Evolutionary conservation across 148 eudicot species (phyloP).

Genomic region (Cornus florida): DNA sequence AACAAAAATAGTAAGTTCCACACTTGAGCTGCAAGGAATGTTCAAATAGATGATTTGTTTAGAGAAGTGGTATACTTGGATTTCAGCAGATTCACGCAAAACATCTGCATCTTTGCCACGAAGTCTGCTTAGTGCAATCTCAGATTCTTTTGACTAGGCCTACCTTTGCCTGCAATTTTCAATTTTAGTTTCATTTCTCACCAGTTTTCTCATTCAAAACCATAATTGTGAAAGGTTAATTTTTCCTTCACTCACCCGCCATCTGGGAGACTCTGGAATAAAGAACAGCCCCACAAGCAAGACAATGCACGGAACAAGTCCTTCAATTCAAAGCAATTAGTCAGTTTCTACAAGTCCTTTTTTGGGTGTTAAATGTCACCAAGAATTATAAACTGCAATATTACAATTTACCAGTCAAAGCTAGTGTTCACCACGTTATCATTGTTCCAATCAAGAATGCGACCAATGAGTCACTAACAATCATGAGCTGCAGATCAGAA

Average conservation of each 20-base stretch:
- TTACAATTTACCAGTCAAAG: slow-evolving; percentile 51
- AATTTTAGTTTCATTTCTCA: background rate
- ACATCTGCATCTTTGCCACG: slow-evolving; percentile 73
- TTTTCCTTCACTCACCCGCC: slow-evolving; percentile 55
- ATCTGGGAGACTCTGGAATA: slow-evolving; percentile 93
- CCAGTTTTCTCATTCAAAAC: background rate
- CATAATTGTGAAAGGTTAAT: background rate
- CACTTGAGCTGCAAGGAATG: background rate
- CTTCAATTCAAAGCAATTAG: slow-evolving; percentile 32
- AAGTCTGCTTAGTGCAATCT: slow-evolving; percentile 49
- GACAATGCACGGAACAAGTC: slow-evolving; percentile 58
- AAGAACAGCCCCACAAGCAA: slow-evolving; percentile 66
- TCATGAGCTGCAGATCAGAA: slow-evolving; percentile 66
- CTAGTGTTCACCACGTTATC: slow-evolving; percentile 73
- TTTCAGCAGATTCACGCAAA: slow-evolving; percentile 60
- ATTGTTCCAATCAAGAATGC: slow-evolving; percentile 58
- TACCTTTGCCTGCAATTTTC: slow-evolving; percentile 52
- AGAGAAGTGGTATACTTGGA: slow-evolving; percentile 35
- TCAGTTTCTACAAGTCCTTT: background rate
- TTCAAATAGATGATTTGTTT: too few species aligned
- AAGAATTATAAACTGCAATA: background rate
- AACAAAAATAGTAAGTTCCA: background rate
- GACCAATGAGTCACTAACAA: slow-evolving; percentile 64
- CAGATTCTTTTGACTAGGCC: slow-evolving; percentile 64
- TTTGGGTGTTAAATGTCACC: background rate